phyloP scores from a whole-genome alignment of 306 rosid species.

The Rubus idaeus region DNA sequence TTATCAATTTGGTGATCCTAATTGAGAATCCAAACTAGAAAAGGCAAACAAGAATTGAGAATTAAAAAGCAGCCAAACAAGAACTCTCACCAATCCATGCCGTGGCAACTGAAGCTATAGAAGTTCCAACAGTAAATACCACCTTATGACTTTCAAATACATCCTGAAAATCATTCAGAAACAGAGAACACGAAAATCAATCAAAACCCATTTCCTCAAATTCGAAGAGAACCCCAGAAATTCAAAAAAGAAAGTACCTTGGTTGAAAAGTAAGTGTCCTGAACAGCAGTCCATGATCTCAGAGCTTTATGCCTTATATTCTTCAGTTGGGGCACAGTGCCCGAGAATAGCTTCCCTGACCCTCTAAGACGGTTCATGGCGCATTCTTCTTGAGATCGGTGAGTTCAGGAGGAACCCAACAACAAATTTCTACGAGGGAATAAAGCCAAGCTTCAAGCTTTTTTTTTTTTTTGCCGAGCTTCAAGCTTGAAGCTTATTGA shows the following conservation, averaged over 20 bases:
- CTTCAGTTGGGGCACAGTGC: conserved; percentile 47
- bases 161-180: conserved; percentile 40
- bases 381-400: conserved; percentile 22
- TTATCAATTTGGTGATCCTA: not conserved
- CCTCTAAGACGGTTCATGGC: conserved; percentile 64
- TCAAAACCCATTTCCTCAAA: not conserved
- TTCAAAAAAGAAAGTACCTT: conserved; percentile 41
- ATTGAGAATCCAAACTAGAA: too few species aligned
- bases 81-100: conserved; percentile 68
- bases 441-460: not conserved
- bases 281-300: conserved; percentile 69
- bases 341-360: conserved; percentile 33
- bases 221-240: not conserved
- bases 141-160: conserved; percentile 78
- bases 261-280: conserved; percentile 74
- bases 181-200: not conserved
- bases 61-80: not conserved
- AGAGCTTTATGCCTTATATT: conserved; percentile 41
- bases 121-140: conserved; percentile 86
- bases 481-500: not conserved
- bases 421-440: not conserved
- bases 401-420: not conserved
- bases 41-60: not conserved
- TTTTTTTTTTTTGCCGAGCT: too few species aligned
- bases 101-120: conserved; percentile 83